phyloP scores from a whole-genome alignment of 1,139 yeast genomes.

The Saccharomycopsis phalli region DNA sequence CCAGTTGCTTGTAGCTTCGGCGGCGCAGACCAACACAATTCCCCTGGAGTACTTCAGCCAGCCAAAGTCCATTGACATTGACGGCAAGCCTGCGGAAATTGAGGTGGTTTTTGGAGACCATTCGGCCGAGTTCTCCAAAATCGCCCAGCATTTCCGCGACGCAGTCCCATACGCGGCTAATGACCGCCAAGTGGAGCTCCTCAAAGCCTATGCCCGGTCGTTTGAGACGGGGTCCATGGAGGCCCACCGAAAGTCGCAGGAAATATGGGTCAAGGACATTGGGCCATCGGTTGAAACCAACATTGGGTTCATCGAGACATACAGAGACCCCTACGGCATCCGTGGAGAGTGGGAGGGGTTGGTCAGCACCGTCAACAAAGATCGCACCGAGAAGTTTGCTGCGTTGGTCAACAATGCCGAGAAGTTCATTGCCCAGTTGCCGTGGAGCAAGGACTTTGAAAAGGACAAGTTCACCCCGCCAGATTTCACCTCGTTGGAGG shows the following conservation, averaged over 20 bases:
- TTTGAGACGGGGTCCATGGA: constrained; percentile 78
- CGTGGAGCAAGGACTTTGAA: constrained; percentile 71
- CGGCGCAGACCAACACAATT: constrained; percentile 34
- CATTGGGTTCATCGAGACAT: constrained; percentile 85
- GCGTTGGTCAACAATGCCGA: constrained; percentile 60
- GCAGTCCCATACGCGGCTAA: constrained; percentile 65
- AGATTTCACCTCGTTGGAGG: constrained; percentile 84
- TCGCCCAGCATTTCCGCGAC: constrained; percentile 45
- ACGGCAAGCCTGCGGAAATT: constrained; percentile 31
- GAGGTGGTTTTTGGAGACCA: constrained; percentile 74
- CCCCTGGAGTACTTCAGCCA: constrained; percentile 34
- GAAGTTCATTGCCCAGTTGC: constrained; percentile 53
- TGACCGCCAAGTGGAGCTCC: constrained; percentile 58
- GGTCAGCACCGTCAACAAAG: constrained; percentile 87
- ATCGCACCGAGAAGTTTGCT: constrained; percentile 73
- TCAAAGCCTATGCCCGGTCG: constrained; percentile 56
- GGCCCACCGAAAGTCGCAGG: constrained; percentile 78
- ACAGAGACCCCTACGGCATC: constrained; percentile 85
- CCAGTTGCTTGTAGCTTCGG: constrained; percentile 55
- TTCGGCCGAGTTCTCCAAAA: constrained; percentile 47
- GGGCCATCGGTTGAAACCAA: constrained; percentile 81
- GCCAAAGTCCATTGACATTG: constrained; percentile 28
- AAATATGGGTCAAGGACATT: constrained; percentile 79
- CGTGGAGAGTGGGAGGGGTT: constrained; percentile 93
- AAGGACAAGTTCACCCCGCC: constrained; percentile 86